Evolutionary conservation across 495 filamentous ascomycete species (phyloP).

Genomic region (Choiromyces venosus): DNA sequence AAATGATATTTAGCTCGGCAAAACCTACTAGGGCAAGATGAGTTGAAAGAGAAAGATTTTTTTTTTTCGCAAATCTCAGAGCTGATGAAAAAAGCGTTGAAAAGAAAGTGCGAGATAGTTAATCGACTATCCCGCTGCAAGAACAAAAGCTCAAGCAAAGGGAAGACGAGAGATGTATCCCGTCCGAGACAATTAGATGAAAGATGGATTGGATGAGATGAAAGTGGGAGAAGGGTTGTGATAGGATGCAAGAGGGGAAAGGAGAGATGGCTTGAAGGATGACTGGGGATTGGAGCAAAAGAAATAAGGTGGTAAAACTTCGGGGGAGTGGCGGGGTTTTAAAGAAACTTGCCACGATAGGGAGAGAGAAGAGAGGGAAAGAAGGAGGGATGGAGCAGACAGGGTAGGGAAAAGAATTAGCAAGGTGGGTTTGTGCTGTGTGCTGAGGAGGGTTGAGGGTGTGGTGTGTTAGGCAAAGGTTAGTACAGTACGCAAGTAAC

Average conservation of each 20-base stretch:
- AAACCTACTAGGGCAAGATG: neutral
- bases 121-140: constrained; percentile 23
- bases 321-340: constrained; percentile 1
- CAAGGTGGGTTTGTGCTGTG: neutral
- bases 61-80: neutral
- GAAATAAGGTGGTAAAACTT: constrained; percentile 1
- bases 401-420: neutral
- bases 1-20: neutral
- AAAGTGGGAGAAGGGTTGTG: constrained; percentile 9
- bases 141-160: constrained; percentile 33
- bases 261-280: constrained; percentile 19
- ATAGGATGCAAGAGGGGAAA: constrained; percentile 12
- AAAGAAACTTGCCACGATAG: constrained; percentile 7
- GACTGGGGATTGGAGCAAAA: constrained; percentile 1
- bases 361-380: constrained; percentile 11
- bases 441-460: neutral
- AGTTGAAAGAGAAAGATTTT: neutral
- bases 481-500: neutral
- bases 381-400: constrained; percentile 6
- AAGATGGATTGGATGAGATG: constrained; percentile 26
- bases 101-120: neutral
- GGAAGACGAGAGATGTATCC: constrained; percentile 21
- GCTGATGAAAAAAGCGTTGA: neutral
- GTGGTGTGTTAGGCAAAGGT: neutral
- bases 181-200: constrained; percentile 25